These are phyloP conservation scores for Drechslerella dactyloides DNA, from an alignment of 2,329 filamentous ascomycete genomes.

Conservation along the genomic window DNA sequence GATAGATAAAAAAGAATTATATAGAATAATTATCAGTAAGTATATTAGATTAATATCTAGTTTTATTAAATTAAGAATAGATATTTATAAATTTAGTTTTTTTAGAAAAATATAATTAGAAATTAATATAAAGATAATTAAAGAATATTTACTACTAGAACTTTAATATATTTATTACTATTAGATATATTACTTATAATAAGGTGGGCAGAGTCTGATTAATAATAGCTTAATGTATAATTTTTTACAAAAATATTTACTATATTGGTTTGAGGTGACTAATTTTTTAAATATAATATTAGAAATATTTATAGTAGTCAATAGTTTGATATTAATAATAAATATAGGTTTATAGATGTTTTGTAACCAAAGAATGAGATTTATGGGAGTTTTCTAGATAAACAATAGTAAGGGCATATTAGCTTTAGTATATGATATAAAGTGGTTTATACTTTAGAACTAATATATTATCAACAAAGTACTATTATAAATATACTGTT, in stretches of 20 bases:
- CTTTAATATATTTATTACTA: conserved; percentile 58
- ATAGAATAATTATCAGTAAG: neutral
- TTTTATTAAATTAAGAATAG: conserved; percentile 50
- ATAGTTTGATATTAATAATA: neutral
- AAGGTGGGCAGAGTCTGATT: conserved; percentile 55
- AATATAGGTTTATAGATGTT: conserved; percentile 5
- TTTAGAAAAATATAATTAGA: conserved; percentile 46
- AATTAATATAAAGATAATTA: conserved; percentile 49
- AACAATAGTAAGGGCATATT: neutral
- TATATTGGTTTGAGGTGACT: no score
- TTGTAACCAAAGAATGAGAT: neutral
- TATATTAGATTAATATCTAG: conserved; percentile 57
- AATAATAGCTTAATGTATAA: no score
- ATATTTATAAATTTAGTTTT: no score
- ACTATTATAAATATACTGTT: no score
- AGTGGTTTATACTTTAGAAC: conserved; percentile 48
- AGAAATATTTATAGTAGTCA: no score
- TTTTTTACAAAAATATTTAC: no score
- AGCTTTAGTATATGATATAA: conserved; percentile 53
- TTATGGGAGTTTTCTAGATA: neutral
- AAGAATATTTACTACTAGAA: conserved; percentile 56
- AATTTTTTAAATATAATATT: no score
- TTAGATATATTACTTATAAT: conserved; percentile 56
- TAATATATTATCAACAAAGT: conserved; percentile 13
- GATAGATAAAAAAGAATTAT: no score